Base-by-base conservation (phyloP, 108 stramenopile species). In the Skeletonema costatum region DNA sequence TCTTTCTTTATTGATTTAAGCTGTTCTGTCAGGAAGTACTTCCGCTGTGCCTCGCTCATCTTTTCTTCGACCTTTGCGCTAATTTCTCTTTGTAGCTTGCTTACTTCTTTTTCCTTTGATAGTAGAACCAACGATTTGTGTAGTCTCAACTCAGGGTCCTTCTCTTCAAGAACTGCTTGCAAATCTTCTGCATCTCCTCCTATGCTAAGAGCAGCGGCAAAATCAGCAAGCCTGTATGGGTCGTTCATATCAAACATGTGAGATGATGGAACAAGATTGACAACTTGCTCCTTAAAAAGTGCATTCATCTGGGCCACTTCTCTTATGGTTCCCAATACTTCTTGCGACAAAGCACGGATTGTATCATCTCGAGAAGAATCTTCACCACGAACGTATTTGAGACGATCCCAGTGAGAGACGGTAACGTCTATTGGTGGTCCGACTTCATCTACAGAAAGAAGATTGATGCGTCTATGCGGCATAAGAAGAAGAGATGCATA, bases 1-100 rank as follows among this genome's bases (percentile, higher is more conserved):
- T 99, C 98, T 79, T 97, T 98, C 82, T 99, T 98, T 80, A 99
- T 99, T n/a, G 87, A 92, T 76, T 99, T 98, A 53, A 98, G 90
- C 84, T 99, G 99, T 81, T 99, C 98, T 64, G 70, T 95, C 46
- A 99, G 81, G 73, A 99, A 96, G 85, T 98, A 98, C 51, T 92
- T 91, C 13, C 99, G 85, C 74, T 99, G 98, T 60, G 93, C 77
- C 69, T 94, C 91, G 32, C 84, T 91, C 88, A 98, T 97, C 77
- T 96, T 97, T 76, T 97, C 95, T 84, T 98, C 99, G 8, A 98
- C 97, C 83, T 98, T 97, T 72, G 86, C 74, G 71, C 80, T 85
- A 66, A 99, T 99, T 70, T 98, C 96, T 85, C 97, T 87, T 66
- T 99, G 98, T 60, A 99, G 68, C 56, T 93, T 94, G 69, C 85